Conservation (phyloP, 352 stramenopile species). For the Pilasporangium apinafurcum region DNA sequence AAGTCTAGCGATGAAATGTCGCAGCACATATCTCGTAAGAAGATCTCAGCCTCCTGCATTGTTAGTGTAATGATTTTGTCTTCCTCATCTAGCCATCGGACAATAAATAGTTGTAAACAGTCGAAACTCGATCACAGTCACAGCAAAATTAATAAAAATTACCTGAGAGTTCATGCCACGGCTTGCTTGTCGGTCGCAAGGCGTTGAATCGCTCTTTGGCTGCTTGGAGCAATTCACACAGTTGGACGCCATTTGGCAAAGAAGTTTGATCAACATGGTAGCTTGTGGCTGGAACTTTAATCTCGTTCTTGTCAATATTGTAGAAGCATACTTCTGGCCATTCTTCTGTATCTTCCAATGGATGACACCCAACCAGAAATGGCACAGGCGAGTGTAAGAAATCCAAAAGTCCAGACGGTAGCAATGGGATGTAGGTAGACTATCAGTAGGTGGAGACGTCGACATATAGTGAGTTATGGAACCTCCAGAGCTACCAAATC, state of each 20-base stretch:
- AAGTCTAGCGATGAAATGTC: constrained; percentile 61
- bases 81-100: constrained; percentile 35
- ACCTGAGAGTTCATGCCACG: constrained; percentile 73
- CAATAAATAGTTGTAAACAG: neutral
- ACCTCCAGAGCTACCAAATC: neutral
- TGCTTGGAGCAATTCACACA: constrained; percentile 52
- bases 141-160: neutral
- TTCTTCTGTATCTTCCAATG: constrained; percentile 51
- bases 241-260: constrained; percentile 53
- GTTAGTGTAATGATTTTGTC: constrained; percentile 71
- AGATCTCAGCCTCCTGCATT: constrained; percentile 67
- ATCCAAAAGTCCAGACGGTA: constrained; percentile 63
- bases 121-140: neutral
- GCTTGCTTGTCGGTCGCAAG: constrained; percentile 34
- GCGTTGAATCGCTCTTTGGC: constrained; percentile 38
- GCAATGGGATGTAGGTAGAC: constrained; percentile 81
- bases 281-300: constrained; percentile 35
- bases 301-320: constrained; percentile 56
- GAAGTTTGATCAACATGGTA: constrained; percentile 36
- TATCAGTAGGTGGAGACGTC: constrained; percentile 8
- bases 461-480: neutral
- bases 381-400: constrained; percentile 82
- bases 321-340: constrained; percentile 84
- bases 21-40: constrained; percentile 60
- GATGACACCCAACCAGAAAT: constrained; percentile 69